Conservation (phyloP, 768 basidiomycete species). For the Boletus tylopilopsis region DNA sequence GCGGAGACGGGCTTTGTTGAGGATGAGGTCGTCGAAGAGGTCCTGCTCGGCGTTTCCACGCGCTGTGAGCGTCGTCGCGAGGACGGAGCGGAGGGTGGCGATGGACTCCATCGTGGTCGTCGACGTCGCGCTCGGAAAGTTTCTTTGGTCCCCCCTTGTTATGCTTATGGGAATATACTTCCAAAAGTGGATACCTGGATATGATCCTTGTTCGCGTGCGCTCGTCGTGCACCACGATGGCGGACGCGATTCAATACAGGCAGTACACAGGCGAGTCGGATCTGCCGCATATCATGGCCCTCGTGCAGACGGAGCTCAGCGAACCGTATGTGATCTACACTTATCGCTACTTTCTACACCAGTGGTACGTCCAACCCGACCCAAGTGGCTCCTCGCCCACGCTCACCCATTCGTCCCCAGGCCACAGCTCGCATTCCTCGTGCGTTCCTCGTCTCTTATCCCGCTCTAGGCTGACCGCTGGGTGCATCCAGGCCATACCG, state of each 20-base stretch:
- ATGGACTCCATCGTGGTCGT: conserved; percentile 54
- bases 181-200: neutral
- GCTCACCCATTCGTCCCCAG: conserved; percentile 34
- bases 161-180: neutral
- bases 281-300: conserved; percentile 76
- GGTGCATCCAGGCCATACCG: conserved; percentile 22
- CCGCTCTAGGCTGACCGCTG: neutral
- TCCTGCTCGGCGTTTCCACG: conserved; percentile 62
- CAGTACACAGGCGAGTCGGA: conserved; percentile 75
- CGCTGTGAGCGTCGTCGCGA: conserved; percentile 45
- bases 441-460: conserved; percentile 20
- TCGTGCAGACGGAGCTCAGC: conserved; percentile 88
- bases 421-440: conserved; percentile 87
- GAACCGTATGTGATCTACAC: conserved; percentile 97
- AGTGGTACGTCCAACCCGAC: conserved; percentile 83
- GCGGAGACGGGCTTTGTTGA: conserved; percentile 59
- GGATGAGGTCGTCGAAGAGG: conserved; percentile 70
- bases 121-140: neutral
- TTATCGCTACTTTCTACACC: conserved; percentile 93
- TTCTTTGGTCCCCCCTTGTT: no score
- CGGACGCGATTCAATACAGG: conserved; percentile 51
- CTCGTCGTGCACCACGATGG: conserved; percentile 12
- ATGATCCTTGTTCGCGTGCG: neutral
- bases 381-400: neutral
- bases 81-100: conserved; percentile 49